Percentiles rank a stretch among this genome's conserved stretches.
Evolutionary conservation across 2,329 filamentous ascomycete genomes (phyloP).

Genomic region (Bisporella sp.): DNA sequence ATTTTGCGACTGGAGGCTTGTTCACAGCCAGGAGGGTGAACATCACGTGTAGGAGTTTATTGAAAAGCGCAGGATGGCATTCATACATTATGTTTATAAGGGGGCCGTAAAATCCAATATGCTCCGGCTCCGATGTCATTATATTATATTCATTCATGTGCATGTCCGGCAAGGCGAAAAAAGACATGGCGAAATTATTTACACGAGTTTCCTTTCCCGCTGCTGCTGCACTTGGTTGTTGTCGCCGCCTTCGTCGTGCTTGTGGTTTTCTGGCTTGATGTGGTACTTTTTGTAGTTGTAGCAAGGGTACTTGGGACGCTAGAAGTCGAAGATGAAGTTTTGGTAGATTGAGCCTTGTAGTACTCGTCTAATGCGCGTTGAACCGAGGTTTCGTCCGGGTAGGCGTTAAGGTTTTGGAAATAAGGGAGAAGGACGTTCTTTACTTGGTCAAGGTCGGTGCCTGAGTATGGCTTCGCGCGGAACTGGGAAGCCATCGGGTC

Average conservation of each 20-base stretch:
- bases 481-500: constrained; percentile 8
- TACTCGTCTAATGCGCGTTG: neutral
- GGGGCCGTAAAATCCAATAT: too few species aligned
- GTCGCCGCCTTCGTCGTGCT: constrained; percentile 10
- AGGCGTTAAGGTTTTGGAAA: neutral
- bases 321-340: neutral
- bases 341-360: neutral
- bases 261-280: neutral
- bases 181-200: too few species aligned
- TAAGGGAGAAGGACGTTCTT: neutral
- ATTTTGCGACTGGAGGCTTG: too few species aligned
- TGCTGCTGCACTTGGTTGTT: constrained; percentile 8
- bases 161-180: too few species aligned
- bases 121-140: too few species aligned
- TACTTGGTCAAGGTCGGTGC: constrained; percentile 6
- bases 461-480: constrained; percentile 8
- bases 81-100: too few species aligned
- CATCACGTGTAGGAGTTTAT: too few species aligned
- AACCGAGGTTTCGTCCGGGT: constrained; percentile 13
- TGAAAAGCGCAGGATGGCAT: too few species aligned
- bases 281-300: neutral
- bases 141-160: too few species aligned
- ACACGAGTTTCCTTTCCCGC: neutral
- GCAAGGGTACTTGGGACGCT: neutral
- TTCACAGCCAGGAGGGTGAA: too few species aligned